Evolutionary conservation across 2,329 filamentous ascomycete genomes (phyloP).

Genomic region (Madurella mycetomatis): DNA sequence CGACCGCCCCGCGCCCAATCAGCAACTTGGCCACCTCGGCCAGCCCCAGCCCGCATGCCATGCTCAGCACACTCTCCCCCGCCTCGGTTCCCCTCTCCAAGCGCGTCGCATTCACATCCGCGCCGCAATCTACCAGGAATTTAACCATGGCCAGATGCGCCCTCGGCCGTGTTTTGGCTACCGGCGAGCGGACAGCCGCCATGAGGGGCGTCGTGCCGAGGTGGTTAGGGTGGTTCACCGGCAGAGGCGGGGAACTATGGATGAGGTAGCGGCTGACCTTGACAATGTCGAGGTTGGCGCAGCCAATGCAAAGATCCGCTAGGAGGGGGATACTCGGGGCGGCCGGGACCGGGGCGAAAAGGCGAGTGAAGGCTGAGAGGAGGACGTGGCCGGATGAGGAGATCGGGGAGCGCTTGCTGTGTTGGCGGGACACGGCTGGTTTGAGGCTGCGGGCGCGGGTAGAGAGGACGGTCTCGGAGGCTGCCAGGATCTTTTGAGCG

Average conservation of each 20-base stretch:
- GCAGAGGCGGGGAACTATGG: neutral
- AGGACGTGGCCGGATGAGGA: slow-evolving; percentile 12
- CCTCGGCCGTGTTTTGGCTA: neutral
- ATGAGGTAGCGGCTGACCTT: slow-evolving; percentile 19
- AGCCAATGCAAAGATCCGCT: slow-evolving; percentile 22
- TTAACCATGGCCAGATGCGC: slow-evolving; percentile 20
- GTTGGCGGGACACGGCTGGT: too few species aligned
- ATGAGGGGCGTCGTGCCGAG: slow-evolving; percentile 20
- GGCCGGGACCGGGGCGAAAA: neutral
- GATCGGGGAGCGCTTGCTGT: neutral
- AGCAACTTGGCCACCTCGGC: slow-evolving; percentile 15
- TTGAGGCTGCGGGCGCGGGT: too few species aligned
- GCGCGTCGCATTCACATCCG: slow-evolving; percentile 15
- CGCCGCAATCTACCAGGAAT: slow-evolving; percentile 23
- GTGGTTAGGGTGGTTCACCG: slow-evolving; percentile 19
- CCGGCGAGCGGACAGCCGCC: slow-evolving; percentile 11
- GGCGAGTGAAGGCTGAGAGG: slow-evolving; percentile 5
- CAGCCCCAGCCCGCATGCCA: slow-evolving; percentile 11
- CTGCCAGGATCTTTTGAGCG: slow-evolving; percentile 4
- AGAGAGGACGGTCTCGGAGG: too few species aligned
- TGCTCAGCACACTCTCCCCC: slow-evolving; percentile 11
- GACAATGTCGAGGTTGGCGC: slow-evolving; percentile 19
- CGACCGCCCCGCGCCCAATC: slow-evolving; percentile 13
- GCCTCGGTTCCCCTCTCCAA: neutral
- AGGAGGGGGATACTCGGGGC: slow-evolving; percentile 4